phyloP scores from a whole-genome alignment of 1,284 basidiomycete genomes.

The Apiotrichum akiyoshidainum region DNA sequence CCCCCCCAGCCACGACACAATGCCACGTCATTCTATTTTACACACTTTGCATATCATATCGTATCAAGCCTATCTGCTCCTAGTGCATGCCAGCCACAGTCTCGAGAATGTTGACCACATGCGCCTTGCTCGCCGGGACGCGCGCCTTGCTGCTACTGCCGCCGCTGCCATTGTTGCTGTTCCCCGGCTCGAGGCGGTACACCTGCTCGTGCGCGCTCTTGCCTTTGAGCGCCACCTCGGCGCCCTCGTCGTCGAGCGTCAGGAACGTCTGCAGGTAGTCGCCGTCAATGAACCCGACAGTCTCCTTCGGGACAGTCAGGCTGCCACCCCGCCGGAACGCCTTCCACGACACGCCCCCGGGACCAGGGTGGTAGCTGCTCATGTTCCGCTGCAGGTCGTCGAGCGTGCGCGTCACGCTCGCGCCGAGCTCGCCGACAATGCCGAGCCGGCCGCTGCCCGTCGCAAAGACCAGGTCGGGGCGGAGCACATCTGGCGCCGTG shows the following conservation, averaged over 20 bases:
- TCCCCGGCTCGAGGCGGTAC: conserved; percentile 12
- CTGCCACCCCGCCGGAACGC: conserved; percentile 64
- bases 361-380: conserved; percentile 57
- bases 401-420: conserved; percentile 61
- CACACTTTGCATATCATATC: no score
- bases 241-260: conserved; percentile 33
- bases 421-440: conserved; percentile 65
- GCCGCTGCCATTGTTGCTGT: no score
- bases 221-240: conserved; percentile 34
- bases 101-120: conserved; percentile 42
- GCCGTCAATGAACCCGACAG: conserved; percentile 78
- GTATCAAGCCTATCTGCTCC: background rate
- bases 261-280: conserved; percentile 76
- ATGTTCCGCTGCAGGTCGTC: conserved; percentile 76
- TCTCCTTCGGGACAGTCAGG: conserved; percentile 58
- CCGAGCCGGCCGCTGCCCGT: conserved; percentile 78
- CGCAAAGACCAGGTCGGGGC: conserved; percentile 68
- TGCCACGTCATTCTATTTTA: no score
- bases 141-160: conserved; percentile 17
- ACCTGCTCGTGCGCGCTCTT: conserved; percentile 37
- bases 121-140: conserved; percentile 20
- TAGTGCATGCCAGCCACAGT: conserved; percentile 39
- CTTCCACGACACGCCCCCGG: conserved; percentile 64
- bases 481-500: conserved; percentile 30
- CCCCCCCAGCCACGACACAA: no score